phyloP scores from a whole-genome alignment of 495 filamentous ascomycete species.

The Tuber magnatum region DNA sequence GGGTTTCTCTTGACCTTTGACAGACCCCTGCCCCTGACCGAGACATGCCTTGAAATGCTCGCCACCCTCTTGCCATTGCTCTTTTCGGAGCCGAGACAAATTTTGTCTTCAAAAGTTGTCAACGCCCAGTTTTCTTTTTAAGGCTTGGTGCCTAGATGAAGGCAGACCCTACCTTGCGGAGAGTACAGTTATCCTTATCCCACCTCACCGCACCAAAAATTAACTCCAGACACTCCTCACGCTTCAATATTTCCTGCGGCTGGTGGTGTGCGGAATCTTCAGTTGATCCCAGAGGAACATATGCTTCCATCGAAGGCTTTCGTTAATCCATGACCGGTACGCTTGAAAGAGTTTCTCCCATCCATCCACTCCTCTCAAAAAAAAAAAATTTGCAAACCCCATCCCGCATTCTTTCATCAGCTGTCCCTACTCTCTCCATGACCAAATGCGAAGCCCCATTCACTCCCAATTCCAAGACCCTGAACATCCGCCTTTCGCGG shows the following conservation, averaged over 20 bases:
- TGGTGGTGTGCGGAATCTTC: slow-evolving; percentile 30
- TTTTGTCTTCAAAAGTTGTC: slow-evolving; percentile 18
- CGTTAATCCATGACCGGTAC: slow-evolving; percentile 35
- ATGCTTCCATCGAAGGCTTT: slow-evolving; percentile 32
- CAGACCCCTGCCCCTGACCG: slow-evolving; percentile 20
- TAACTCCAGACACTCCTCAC: slow-evolving; percentile 2
- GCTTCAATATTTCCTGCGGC: slow-evolving; percentile 7
- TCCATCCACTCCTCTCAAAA: not conserved
- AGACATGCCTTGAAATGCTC: slow-evolving; percentile 22
- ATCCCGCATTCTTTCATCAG: not conserved
- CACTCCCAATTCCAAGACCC: not conserved
- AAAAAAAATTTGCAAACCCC: not conserved
- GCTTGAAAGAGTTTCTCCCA: not conserved
- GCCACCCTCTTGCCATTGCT: slow-evolving; percentile 9
- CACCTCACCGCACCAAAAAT: slow-evolving; percentile 14
- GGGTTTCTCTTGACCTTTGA: slow-evolving; percentile 27
- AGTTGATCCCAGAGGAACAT: slow-evolving; percentile 19
- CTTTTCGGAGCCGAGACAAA: slow-evolving; percentile 10
- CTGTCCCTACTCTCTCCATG: not conserved
- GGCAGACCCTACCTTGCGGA: slow-evolving; percentile 13
- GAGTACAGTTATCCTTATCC: slow-evolving; percentile 2
- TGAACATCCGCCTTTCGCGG: not conserved
- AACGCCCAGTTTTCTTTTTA: slow-evolving; percentile 24
- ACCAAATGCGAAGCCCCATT: not conserved
- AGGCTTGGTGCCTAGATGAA: slow-evolving; percentile 20